These are phyloP conservation scores for Centaurea solstitialis DNA, from an alignment of 129 eudicot species.

Conservation along the genomic window DNA sequence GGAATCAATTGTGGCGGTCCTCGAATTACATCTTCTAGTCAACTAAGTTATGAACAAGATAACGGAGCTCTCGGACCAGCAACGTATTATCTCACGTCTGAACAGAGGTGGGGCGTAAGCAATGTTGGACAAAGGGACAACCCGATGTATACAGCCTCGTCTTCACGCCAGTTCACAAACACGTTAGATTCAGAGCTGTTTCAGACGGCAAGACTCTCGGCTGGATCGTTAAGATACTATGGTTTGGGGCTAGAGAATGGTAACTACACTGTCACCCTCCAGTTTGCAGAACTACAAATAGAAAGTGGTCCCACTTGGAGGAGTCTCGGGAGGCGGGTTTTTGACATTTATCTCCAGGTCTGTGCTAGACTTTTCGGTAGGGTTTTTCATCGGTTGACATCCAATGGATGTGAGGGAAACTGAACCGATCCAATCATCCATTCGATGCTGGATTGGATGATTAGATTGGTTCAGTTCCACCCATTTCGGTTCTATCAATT, in stretches of 20 bases:
- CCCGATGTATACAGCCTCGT: slow-evolving; percentile 29
- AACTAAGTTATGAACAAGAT: slow-evolving; percentile 47
- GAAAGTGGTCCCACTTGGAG: slow-evolving; percentile 48
- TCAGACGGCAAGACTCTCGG: slow-evolving; percentile 69
- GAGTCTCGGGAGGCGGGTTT: slow-evolving; percentile 77
- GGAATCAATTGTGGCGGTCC: slow-evolving; percentile 77
- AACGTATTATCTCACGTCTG: slow-evolving; percentile 41
- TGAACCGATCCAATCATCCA: too few species aligned
- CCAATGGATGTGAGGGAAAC: too few species aligned
- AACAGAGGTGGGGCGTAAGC: slow-evolving; percentile 82
- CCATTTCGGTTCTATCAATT: too few species aligned
- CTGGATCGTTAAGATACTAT: slow-evolving; percentile 86
- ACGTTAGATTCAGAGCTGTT: slow-evolving; percentile 70
- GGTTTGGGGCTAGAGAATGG: slow-evolving; percentile 89
- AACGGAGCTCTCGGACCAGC: slow-evolving; percentile 68
- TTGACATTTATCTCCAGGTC: slow-evolving; percentile 86
- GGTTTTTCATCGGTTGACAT: too few species aligned
- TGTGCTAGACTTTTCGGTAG: not conserved
- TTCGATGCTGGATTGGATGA: too few species aligned
- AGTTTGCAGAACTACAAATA: slow-evolving; percentile 65
- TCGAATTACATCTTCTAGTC: slow-evolving; percentile 38
- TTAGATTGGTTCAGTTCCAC: too few species aligned
- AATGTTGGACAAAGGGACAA: slow-evolving; percentile 62
- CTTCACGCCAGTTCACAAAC: slow-evolving; percentile 45
- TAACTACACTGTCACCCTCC: slow-evolving; percentile 64